Evolutionary conservation across 306 rosid genomes (phyloP).

Genomic region (Lathyrus aphaca): DNA sequence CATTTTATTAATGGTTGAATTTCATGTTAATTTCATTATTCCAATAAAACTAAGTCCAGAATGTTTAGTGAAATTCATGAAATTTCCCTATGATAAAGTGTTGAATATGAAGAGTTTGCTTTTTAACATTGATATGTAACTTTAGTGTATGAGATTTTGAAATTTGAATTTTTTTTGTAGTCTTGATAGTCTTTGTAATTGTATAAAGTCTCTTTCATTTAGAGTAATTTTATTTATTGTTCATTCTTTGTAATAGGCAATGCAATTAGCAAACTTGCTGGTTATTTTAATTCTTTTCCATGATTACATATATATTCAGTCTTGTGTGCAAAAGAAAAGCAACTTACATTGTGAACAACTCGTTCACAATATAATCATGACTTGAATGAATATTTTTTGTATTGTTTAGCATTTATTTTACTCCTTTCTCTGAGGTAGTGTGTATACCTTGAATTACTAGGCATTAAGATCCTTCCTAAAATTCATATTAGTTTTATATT

Average conservation of each 20-base stretch:
- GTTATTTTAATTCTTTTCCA: neutral
- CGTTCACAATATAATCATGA: neutral
- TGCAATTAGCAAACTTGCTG: neutral
- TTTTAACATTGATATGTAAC: neutral
- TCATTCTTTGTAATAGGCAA: slow-evolving; percentile 17
- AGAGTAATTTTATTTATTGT: slow-evolving; percentile 1
- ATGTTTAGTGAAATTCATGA: neutral
- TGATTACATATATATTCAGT: neutral
- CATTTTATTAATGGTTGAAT: neutral
- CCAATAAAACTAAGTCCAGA: neutral
- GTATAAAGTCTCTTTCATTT: neutral
- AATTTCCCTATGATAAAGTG: neutral
- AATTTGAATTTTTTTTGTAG: slow-evolving; percentile 2
- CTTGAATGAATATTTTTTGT: neutral
- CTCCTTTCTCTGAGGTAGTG: too few species aligned
- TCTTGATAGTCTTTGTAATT: neutral
- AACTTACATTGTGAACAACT: neutral
- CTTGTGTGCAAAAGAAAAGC: neutral
- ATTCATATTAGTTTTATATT: too few species aligned
- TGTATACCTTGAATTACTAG: too few species aligned
- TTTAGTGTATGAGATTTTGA: slow-evolving; percentile 33
- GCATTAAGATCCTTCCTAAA: too few species aligned
- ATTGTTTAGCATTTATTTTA: too few species aligned
- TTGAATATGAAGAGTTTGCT: neutral
- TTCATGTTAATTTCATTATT: neutral